Evolutionary conservation across 1,284 basidiomycete species (phyloP).

Genomic region (Erythrobasidium hasegawianum): DNA sequence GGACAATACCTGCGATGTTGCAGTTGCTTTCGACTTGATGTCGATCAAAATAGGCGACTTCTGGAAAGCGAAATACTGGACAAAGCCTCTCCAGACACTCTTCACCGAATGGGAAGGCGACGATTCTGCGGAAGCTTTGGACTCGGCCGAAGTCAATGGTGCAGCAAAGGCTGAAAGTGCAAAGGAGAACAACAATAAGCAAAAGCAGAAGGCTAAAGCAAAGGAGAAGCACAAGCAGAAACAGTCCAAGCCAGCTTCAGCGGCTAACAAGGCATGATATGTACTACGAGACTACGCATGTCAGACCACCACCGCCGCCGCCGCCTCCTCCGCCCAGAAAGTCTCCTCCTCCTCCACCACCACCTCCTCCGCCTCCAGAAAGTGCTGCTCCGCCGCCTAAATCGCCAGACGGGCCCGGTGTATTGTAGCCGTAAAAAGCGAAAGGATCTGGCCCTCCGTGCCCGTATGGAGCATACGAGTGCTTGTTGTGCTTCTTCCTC

Average conservation of each 20-base stretch:
- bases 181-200: neutral
- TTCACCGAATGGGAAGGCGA: slow-evolving; percentile 60
- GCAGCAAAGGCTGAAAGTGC: neutral
- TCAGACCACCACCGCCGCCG: no score
- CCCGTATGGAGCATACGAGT: no score
- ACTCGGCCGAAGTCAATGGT: neutral
- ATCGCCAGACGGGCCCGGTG: no score
- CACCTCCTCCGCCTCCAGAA: no score
- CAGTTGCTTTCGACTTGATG: slow-evolving; percentile 76
- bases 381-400: no score
- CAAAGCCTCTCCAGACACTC: slow-evolving; percentile 65
- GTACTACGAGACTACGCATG: no score
- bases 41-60: slow-evolving; percentile 68
- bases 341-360: no score
- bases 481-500: no score
- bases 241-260: neutral
- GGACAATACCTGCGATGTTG: slow-evolving; percentile 53
- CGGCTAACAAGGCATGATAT: no score
- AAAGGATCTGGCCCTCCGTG: no score
- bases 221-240: slow-evolving; percentile 1
- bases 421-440: no score
- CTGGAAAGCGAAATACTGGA: slow-evolving; percentile 73
- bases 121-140: slow-evolving; percentile 41
- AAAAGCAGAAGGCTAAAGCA: neutral
- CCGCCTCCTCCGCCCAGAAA: no score